These are phyloP conservation scores for Monosporascus sp. DNA, from an alignment of 2,329 filamentous ascomycete genomes.

Conservation along the genomic window DNA sequence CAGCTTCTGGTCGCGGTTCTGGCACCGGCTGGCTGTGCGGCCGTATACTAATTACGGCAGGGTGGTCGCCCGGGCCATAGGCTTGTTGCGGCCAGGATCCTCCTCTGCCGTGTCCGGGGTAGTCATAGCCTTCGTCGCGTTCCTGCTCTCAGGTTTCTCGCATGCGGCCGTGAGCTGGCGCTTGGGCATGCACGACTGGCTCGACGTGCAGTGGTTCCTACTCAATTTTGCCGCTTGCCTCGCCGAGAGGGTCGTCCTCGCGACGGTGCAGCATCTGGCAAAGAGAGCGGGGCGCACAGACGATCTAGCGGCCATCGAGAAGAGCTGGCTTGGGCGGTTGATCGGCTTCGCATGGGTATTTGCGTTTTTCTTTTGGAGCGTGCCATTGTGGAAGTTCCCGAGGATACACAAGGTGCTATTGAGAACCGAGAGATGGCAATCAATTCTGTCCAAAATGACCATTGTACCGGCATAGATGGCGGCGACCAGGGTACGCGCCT, in stretches of 20 bases:
- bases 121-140: conserved; percentile 4
- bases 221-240: conserved; percentile 7
- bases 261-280: background rate
- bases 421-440: background rate
- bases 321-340: conserved; percentile 5
- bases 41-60: background rate
- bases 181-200: conserved; percentile 1
- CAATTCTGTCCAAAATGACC: conserved; percentile 1
- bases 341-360: conserved; percentile 7
- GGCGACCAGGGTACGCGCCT: too few relatives aligned
- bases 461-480: background rate
- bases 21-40: conserved; percentile 1
- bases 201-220: conserved; percentile 11
- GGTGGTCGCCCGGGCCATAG: background rate
- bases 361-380: conserved; percentile 11
- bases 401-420: background rate
- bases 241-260: conserved; percentile 1
- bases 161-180: conserved; percentile 7
- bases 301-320: background rate
- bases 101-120: background rate
- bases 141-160: conserved; percentile 8
- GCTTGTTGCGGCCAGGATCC: background rate
- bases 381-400: conserved; percentile 1
- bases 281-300: background rate
- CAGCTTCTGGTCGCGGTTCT: conserved; percentile 6